phyloP scores from a whole-genome alignment of 1,284 basidiomycete species.

The Tetrapyrgos nigripes region DNA sequence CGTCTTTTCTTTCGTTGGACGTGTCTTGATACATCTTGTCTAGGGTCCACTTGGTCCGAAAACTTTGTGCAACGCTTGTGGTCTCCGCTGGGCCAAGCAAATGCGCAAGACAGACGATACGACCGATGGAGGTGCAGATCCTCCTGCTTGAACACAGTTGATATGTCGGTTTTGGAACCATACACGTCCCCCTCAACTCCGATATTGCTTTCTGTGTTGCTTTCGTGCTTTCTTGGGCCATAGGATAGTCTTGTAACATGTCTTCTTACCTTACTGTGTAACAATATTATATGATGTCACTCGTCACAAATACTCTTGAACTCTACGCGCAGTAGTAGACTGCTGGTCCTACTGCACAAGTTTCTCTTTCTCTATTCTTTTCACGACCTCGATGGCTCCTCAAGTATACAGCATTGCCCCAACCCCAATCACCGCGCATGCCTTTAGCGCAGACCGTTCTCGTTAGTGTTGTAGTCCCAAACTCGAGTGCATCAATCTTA shows the following conservation, averaged over 20 bases:
- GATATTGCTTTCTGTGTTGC: not conserved
- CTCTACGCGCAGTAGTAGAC: slow-evolving; percentile 69
- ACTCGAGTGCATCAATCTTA: slow-evolving; percentile 17
- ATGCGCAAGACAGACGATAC: slow-evolving; percentile 44
- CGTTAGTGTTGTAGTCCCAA: slow-evolving; percentile 57
- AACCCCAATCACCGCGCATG: slow-evolving; percentile 88
- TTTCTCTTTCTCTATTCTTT: not conserved
- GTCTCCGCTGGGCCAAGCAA: slow-evolving; percentile 83
- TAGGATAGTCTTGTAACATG: not conserved
- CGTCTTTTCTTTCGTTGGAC: slow-evolving; percentile 21
- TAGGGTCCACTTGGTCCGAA: slow-evolving; percentile 85
- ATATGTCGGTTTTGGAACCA: not conserved
- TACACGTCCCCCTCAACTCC: not conserved
- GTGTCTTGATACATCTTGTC: slow-evolving; percentile 10
- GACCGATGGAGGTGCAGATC: not conserved
- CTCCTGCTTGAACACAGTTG: not conserved
- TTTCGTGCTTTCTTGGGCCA: not conserved
- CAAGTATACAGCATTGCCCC: slow-evolving; percentile 84
- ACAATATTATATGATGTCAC: not conserved
- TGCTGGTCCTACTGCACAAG: slow-evolving; percentile 75
- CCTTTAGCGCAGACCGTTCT: slow-evolving; percentile 90
- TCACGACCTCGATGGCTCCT: slow-evolving; percentile 65
- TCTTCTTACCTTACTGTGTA: not conserved
- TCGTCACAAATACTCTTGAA: not conserved
- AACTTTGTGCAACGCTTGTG: slow-evolving; percentile 89